Base-by-base conservation (phyloP, 106 monocot genomes). In the Vanilla planifolia region DNA sequence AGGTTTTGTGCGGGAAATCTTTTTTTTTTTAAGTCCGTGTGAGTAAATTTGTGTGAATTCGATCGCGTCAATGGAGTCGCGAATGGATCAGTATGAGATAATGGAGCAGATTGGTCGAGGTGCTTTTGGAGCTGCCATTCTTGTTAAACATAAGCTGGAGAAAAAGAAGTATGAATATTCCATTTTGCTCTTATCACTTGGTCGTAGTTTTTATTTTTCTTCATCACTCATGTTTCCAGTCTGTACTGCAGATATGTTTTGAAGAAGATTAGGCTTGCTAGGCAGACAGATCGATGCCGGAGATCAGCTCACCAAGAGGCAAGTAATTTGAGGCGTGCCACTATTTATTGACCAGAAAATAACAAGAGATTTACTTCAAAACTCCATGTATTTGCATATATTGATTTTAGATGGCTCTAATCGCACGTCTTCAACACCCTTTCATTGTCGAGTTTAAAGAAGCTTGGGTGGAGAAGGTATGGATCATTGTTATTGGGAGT, bases 31-130 rank as follows among this genome's bases (percentile, higher is more conserved):
- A 48, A 22, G 24, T 48, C 48, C 22, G 7, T 22, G 48, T 24
- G 48, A 50, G 33, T 48, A 0, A 35, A 69, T 15, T 37, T 26
- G n/a, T 19, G 34, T 3, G 17, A 33, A n/a, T 36, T 15, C 35
- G 51, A 51, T 58, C 33, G 51, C 48, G 65, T 64, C 62, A 23
- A 93, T 88, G 88, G 93, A 89, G 63, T 89, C 89, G 11, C 61
- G 84, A 33, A 98, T 98, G 96, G 96, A 98, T 75, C 84, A 91
- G 46, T 98, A 98, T 51, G 96, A 98, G 77, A 79, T 98, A 60
- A 91, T 98, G 96, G 96, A 98, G 77, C 96, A 98, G 70, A 92
- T 98, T 67, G 96, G 96, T 39, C 66, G 96, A n/a, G 96, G 96
- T 15, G 96, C 96, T 16, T 98, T 98, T 56, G 96, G 96, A 6